Base-by-base conservation (phyloP, 1,139 yeast species). In the Zygosaccharomyces sapae region DNA sequence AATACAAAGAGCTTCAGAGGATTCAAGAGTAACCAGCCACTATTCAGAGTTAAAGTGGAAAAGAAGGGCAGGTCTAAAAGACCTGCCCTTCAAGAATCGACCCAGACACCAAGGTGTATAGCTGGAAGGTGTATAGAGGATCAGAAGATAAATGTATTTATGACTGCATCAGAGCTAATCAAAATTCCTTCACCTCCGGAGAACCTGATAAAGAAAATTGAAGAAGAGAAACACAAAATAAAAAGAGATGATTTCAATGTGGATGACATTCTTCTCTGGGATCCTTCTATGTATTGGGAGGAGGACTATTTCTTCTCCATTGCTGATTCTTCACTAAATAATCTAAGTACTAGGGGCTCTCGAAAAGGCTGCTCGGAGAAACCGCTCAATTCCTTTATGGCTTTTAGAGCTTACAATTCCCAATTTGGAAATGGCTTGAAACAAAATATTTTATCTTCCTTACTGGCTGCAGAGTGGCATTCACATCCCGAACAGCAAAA, bases 401-500 rank as follows among this genome's bases (percentile, higher is more conserved):
- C 48, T 1, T 45, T 45, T 25, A 37, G 48, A 20, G 45, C 41
- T 12, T 45, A 45, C 33, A 41, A 45, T 27, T 42, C 48, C 29
- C 43, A 45, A 29, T 45, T 45, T 31, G 48, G 48, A 34, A 31
- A 45, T 22, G 48, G 48, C 19, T 35, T 45, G 38, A 45, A 41
- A 25, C 48, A 45, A 29, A 41, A 45, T 45, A 45, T 41, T 38
- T 38, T 45, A 33, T 45, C 48, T 2, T 37, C 48, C 18, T 38
- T 45, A 16, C 43, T 45, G 3, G 48, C 48, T n/a, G 40, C 48
- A 24, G 45, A 45, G 35, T 45, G 48, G 48, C 48, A 45, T 19
- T 33, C 43, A 12, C 42, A 45, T 41, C 48, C 48, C 19, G 48
- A 45, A 22, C 45, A 45, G 18, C 48, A 45, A 33, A 42, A 41